A percentile compares a stretch with the other conserved stretches of the same genome.
Evolutionary conservation across 2,329 filamentous ascomycete genomes (phyloP).

Genomic region (Aureobasidium sp.): DNA sequence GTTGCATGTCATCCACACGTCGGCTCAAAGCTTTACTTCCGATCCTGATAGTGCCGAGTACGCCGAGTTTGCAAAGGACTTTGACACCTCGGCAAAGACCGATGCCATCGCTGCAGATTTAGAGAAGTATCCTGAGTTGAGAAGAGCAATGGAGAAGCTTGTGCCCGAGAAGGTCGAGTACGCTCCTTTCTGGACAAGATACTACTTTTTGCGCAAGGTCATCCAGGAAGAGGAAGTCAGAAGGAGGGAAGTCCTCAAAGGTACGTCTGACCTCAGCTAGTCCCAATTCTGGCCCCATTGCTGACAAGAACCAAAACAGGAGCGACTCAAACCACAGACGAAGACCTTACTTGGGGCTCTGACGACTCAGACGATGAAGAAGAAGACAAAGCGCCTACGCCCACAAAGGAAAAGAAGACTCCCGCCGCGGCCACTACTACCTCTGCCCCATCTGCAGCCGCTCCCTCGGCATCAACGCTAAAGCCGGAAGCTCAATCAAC

Average conservation of each 20-base stretch:
- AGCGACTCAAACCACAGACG: constrained; percentile 65
- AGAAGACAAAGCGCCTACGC: constrained; percentile 29
- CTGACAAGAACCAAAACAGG: constrained; percentile 35
- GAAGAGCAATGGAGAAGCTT: constrained; percentile 85
- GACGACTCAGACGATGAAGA: constrained; percentile 59
- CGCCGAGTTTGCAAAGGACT: constrained; percentile 62
- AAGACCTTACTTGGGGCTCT: constrained; percentile 63
- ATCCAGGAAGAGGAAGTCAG: constrained; percentile 89
- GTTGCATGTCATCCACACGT: constrained; percentile 88
- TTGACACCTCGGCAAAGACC: constrained; percentile 79
- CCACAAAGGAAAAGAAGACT: constrained; percentile 18
- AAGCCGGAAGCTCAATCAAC: constrained; percentile 38
- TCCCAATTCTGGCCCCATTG: too few relatives aligned
- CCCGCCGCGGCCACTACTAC: constrained; percentile 12
- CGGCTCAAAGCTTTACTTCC: constrained; percentile 70
- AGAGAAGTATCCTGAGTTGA: constrained; percentile 77
- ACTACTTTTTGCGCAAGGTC: constrained; percentile 89
- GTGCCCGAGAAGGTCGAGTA: constrained; percentile 94
- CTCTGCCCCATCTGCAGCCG: constrained; percentile 18
- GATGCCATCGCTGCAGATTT: constrained; percentile 74
- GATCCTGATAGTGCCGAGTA: constrained; percentile 67
- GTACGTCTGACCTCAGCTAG: constrained; percentile 42
- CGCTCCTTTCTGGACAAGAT: constrained; percentile 82
- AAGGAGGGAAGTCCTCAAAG: constrained; percentile 82
- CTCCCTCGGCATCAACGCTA: constrained; percentile 51